Conservation (phyloP, 202 grass and related monocot species). For the Setaria viridis region DNA sequence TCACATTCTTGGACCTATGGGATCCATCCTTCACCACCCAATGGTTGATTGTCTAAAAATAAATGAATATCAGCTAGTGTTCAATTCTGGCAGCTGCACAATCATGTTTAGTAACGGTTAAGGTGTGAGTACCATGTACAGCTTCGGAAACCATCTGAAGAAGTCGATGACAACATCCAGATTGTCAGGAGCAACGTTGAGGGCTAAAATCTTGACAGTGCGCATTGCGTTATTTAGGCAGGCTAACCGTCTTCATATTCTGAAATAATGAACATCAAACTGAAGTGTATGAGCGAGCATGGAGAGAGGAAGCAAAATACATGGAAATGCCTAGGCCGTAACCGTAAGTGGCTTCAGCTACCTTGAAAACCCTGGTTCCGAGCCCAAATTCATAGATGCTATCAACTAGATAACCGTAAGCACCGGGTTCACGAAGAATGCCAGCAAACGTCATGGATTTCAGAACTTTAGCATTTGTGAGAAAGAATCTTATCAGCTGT, state of each 20-base stretch:
- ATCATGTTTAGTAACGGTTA: background rate
- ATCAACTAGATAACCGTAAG: too few species aligned
- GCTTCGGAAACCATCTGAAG: slow-evolving; percentile 35
- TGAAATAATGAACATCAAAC: background rate
- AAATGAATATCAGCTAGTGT: background rate
- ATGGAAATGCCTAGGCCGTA: too few species aligned
- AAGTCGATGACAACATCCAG: slow-evolving; percentile 11
- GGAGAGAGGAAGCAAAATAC: too few species aligned
- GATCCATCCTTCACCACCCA: background rate
- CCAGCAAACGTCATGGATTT: background rate
- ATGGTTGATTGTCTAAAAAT: background rate
- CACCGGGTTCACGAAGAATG: too few species aligned
- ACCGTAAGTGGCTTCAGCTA: too few species aligned
- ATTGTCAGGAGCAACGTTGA: background rate
- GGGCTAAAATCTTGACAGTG: slow-evolving; percentile 10
- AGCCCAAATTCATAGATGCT: too few species aligned
- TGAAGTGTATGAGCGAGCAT: background rate
- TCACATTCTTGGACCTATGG: background rate
- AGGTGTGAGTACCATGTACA: background rate
- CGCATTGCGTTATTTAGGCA: background rate
- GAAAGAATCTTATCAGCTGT: background rate
- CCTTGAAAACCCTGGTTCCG: too few species aligned
- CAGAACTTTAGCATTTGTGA: background rate
- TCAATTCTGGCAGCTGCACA: background rate
- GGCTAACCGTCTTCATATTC: background rate